Evolutionary conservation across 345 rosid genomes (phyloP).

Genomic region (Lepidium sativum): DNA sequence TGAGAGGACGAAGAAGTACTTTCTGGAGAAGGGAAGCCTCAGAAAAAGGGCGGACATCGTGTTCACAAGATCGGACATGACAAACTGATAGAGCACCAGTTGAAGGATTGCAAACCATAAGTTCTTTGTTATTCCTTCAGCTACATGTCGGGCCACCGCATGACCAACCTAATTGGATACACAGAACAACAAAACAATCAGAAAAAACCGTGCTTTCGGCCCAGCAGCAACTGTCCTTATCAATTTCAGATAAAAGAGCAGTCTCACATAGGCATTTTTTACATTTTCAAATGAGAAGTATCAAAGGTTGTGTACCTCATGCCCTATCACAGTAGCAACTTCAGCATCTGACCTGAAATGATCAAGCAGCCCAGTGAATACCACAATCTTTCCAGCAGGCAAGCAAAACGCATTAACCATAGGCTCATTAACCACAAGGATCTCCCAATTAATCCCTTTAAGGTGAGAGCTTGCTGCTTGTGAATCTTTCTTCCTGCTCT

Average conservation of each 20-base stretch:
- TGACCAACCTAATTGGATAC: slow-evolving; percentile 60
- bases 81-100: slow-evolving; percentile 58
- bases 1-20: slow-evolving; percentile 29
- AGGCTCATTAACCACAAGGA: slow-evolving; percentile 74
- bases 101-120: slow-evolving; percentile 71
- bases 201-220: background rate
- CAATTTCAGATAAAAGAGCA: background rate
- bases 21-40: slow-evolving; percentile 88
- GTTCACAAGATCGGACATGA: slow-evolving; percentile 72
- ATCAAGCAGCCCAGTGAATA: slow-evolving; percentile 74
- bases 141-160: slow-evolving; percentile 82
- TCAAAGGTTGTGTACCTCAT: slow-evolving; percentile 48
- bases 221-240: background rate
- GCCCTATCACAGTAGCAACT: slow-evolving; percentile 83
- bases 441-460: slow-evolving; percentile 84
- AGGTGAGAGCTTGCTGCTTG: slow-evolving; percentile 50
- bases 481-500: slow-evolving; percentile 55
- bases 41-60: slow-evolving; percentile 66
- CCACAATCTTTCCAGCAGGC: slow-evolving; percentile 90
- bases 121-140: slow-evolving; percentile 65
- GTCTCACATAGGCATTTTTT: background rate
- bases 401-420: slow-evolving; percentile 73
- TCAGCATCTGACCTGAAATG: slow-evolving; percentile 70
- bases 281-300: background rate
- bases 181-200: background rate